A percentile compares a stretch with the other conserved stretches of the same genome.
phyloP scores from a whole-genome alignment of 768 basidiomycete species.

The Boletus bicolor region DNA sequence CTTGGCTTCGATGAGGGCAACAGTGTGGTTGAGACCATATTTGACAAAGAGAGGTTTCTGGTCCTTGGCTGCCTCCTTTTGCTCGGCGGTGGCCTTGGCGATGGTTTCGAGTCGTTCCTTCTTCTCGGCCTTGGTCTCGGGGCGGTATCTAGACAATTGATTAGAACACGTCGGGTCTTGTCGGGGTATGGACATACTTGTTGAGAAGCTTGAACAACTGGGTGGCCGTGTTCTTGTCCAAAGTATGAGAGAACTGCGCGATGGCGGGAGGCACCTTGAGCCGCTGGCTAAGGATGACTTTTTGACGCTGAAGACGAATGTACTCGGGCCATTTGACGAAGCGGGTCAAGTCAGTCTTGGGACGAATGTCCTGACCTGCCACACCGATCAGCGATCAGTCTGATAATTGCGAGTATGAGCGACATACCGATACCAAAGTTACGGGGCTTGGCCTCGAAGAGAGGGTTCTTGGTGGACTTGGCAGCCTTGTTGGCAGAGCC shows the following conservation, averaged over 20 bases:
- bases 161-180: background rate
- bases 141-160: conserved; percentile 53
- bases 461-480: conserved; percentile 89
- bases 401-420: background rate
- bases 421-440: conserved; percentile 94
- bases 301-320: conserved; percentile 95
- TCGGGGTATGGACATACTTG: conserved; percentile 48
- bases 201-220: conserved; percentile 97
- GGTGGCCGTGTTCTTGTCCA: conserved; percentile 99
- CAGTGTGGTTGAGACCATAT: conserved; percentile 95
- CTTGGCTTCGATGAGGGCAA: conserved; percentile 95
- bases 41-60: conserved; percentile 97
- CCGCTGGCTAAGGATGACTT: conserved; percentile 96
- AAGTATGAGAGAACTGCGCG: conserved; percentile 93
- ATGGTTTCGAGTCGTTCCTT: conserved; percentile 82
- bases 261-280: conserved; percentile 98
- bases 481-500: conserved; percentile 72
- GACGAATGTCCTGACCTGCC: conserved; percentile 90
- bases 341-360: conserved; percentile 85
- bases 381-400: background rate
- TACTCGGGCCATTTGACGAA: conserved; percentile 99
- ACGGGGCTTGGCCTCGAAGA: conserved; percentile 86
- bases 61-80: conserved; percentile 71
- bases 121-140: conserved; percentile 96
- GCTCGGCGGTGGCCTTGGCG: conserved; percentile 76